These are phyloP conservation scores for Diospyros lotus DNA, from an alignment of 148 eudicot genomes.

Conservation along the genomic window DNA sequence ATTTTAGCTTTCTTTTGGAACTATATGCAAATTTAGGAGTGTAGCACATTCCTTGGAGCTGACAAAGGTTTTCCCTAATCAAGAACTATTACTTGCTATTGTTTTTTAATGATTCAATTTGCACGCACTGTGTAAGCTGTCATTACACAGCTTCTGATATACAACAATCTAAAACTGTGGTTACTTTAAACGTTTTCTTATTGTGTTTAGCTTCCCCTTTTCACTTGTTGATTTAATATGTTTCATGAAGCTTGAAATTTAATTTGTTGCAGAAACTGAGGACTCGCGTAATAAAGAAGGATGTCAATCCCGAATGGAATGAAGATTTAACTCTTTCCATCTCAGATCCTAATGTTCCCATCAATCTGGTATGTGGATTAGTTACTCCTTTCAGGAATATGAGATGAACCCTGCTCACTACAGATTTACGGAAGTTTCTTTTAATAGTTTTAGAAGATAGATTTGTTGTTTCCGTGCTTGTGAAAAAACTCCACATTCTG, in stretches of 20 bases:
- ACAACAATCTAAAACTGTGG: background rate
- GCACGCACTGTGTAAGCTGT: background rate
- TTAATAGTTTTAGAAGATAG: too few relatives aligned
- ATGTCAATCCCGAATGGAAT: constrained; percentile 67
- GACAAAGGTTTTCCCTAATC: too few relatives aligned
- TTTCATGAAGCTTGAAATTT: background rate
- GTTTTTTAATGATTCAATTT: background rate
- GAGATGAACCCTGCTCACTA: too few relatives aligned
- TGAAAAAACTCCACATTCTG: too few relatives aligned
- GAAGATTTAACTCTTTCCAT: constrained; percentile 67
- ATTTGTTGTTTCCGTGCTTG: too few relatives aligned
- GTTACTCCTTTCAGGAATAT: background rate
- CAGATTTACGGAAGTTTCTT: too few relatives aligned
- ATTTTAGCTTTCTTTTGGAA: too few relatives aligned
- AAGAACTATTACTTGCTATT: background rate
- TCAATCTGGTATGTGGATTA: constrained; percentile 32
- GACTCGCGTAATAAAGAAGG: constrained; percentile 56
- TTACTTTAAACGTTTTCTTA: background rate
- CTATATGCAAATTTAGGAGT: too few relatives aligned
- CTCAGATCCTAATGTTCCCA: constrained; percentile 41
- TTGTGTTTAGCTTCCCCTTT: background rate
- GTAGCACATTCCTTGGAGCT: too few relatives aligned
- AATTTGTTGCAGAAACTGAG: constrained; percentile 45
- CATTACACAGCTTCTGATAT: background rate
- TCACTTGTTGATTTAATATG: background rate